These are phyloP conservation scores for Geranium rotundifolium DNA, from an alignment of 345 rosid species.

Conservation along the genomic window DNA sequence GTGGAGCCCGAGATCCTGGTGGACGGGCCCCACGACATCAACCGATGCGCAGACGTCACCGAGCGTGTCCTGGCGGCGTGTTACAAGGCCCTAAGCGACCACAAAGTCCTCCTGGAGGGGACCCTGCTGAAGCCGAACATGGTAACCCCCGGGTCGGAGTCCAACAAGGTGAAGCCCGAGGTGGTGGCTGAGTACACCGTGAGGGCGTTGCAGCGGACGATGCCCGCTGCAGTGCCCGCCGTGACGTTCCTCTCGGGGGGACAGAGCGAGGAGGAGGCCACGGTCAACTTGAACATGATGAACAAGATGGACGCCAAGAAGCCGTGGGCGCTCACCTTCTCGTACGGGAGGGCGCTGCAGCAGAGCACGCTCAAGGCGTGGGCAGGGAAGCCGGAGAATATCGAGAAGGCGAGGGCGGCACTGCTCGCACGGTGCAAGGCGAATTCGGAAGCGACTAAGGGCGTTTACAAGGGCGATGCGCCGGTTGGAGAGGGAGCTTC, in stretches of 20 bases:
- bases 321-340: slow-evolving; percentile 16
- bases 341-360: slow-evolving; percentile 18
- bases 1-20: slow-evolving; percentile 19
- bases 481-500: slow-evolving; percentile 12
- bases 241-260: slow-evolving; percentile 20
- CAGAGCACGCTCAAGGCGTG: slow-evolving; percentile 20
- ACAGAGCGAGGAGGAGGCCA: slow-evolving; percentile 23
- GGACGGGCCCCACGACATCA: slow-evolving; percentile 15
- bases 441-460: slow-evolving; percentile 18
- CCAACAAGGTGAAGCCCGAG: slow-evolving; percentile 13
- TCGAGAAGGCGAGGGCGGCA: slow-evolving; percentile 11
- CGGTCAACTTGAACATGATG: slow-evolving; percentile 17
- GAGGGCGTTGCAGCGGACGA: slow-evolving; percentile 16
- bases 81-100: slow-evolving; percentile 18
- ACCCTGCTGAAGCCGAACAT: slow-evolving; percentile 21
- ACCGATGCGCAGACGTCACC: slow-evolving; percentile 12
- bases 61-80: slow-evolving; percentile 16
- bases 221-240: slow-evolving; percentile 15
- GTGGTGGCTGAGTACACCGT: slow-evolving; percentile 11
- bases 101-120: slow-evolving; percentile 16
- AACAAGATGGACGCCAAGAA: slow-evolving; percentile 14
- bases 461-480: slow-evolving; percentile 12
- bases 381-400: slow-evolving; percentile 15
- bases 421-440: slow-evolving; percentile 17
- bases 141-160: slow-evolving; percentile 14